These are phyloP conservation scores for Carex cristatella DNA, from an alignment of 176 grass and related monocot genomes.

Conservation along the genomic window DNA sequence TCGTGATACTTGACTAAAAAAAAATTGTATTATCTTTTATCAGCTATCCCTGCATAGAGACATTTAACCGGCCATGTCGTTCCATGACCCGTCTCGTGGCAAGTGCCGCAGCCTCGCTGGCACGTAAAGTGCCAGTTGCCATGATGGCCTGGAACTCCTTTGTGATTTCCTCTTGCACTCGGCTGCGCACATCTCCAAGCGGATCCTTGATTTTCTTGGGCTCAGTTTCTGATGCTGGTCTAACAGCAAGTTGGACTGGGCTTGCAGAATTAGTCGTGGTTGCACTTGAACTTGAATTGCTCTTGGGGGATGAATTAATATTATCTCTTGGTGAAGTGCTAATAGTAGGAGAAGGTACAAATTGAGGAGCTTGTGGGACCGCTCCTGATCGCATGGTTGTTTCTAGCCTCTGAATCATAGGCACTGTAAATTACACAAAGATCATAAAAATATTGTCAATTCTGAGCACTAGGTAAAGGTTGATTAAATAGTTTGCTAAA, in stretches of 20 bases:
- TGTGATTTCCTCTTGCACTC: conserved; percentile 57
- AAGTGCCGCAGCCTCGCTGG: conserved; percentile 54
- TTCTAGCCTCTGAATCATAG: conserved; percentile 73
- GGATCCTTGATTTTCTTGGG: conserved; percentile 24
- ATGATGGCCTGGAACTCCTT: conserved; percentile 64
- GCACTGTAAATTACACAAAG: conserved; percentile 29
- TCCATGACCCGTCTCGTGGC: conserved; percentile 59
- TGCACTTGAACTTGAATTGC: neutral
- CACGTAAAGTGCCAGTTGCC: conserved; percentile 36
- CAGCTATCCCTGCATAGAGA: conserved; percentile 16
- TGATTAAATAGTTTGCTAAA: neutral
- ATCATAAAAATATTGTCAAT: neutral
- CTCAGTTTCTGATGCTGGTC: conserved; percentile 9
- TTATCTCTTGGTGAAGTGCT: neutral
- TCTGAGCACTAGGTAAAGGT: neutral
- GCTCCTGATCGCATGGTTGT: conserved; percentile 45
- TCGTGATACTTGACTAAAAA: neutral
- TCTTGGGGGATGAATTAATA: neutral
- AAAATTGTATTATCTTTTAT: neutral
- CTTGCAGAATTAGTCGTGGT: neutral
- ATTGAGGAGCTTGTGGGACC: conserved; percentile 49
- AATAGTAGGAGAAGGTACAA: conserved; percentile 12
- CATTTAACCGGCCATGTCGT: conserved; percentile 35
- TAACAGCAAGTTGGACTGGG: conserved; percentile 18
- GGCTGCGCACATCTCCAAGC: conserved; percentile 34